These are phyloP conservation scores for Saccharomycopsis javanensis DNA, from an alignment of 805 yeast species.

Conservation along the genomic window DNA sequence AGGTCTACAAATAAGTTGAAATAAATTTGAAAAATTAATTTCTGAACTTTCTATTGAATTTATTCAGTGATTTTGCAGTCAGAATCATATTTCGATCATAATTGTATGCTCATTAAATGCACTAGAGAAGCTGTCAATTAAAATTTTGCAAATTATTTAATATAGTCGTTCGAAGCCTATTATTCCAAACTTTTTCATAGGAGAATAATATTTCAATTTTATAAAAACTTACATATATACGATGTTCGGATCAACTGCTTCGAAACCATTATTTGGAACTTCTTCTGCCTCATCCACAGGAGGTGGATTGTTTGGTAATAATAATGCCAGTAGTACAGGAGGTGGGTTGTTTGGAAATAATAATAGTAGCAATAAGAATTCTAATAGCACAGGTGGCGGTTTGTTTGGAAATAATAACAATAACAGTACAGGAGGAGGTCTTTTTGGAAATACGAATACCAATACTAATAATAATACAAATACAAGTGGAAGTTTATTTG, in stretches of 20 bases:
- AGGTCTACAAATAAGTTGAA: too few relatives aligned
- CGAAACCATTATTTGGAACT: not conserved
- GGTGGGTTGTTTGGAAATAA: conserved; percentile 20
- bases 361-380: conserved; percentile 22
- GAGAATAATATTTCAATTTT: too few relatives aligned
- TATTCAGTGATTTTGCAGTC: too few relatives aligned
- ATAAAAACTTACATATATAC: too few relatives aligned
- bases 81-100: too few relatives aligned
- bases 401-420: conserved; percentile 31
- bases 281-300: conserved; percentile 20
- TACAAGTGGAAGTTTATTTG: conserved; percentile 12
- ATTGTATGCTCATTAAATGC: too few relatives aligned
- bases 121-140: too few relatives aligned
- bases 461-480: conserved; percentile 21
- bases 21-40: too few relatives aligned
- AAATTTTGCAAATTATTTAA: too few relatives aligned
- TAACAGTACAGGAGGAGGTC: conserved; percentile 21
- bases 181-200: too few relatives aligned
- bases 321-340: conserved; percentile 10
- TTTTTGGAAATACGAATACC: conserved; percentile 24
- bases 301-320: conserved; percentile 23
- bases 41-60: too few relatives aligned
- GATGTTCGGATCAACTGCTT: conserved; percentile 2
- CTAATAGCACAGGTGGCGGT: conserved; percentile 27
- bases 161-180: too few relatives aligned